Evolutionary conservation across 345 rosid genomes (phyloP), one percentile per base, ranked within the genome.

Genomic region (Aquilaria sinensis): DNA sequence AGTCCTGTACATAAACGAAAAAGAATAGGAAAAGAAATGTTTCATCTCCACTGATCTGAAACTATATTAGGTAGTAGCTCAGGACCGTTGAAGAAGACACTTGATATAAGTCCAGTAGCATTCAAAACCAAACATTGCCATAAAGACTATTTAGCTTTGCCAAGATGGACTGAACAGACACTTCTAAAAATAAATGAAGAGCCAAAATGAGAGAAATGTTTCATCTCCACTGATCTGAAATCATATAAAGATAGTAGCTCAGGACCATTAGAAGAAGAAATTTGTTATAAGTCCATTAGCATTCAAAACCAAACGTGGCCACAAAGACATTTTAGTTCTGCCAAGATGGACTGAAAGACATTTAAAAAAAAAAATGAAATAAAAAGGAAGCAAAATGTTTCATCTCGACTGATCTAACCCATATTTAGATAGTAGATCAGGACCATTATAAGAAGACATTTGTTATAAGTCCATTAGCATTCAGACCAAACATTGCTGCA

Each of bases 261-360:
- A 72, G 53, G 62, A 52, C 63, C 16, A 54, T 15, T 15, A 51
- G 63, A 62, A 23, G 61, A 66, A 37, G 74, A 69, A n/a, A 56
- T 59, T 65, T 63, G 46, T 53, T 72, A 10, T 43, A 31, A 59
- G 76, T 74, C 81, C 80, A 79, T 72, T 79, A 62, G 76, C 81
- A 79, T 79, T 74, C 81, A 82, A 79, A 78, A 64, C 81, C 60
- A 70, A 72, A 54, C 64, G 76, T 76, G 60, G 60, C 58, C 76
- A 7, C 11, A 5, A 41, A 29, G 75, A 58, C 69, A 45, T 53
- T 53, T 57, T 50, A 74, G 78, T 78, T 70, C 74, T 64, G 68
- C 75, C 67, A 53, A 63, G 58, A 53, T 63, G 67, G 67, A 63
- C 67, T 43, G 4, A 3, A 37, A 16, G 5, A 1, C 49, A 37